phyloP scores from a whole-genome alignment of 2,329 filamentous ascomycete species.

The Aspergillus glaucus region DNA sequence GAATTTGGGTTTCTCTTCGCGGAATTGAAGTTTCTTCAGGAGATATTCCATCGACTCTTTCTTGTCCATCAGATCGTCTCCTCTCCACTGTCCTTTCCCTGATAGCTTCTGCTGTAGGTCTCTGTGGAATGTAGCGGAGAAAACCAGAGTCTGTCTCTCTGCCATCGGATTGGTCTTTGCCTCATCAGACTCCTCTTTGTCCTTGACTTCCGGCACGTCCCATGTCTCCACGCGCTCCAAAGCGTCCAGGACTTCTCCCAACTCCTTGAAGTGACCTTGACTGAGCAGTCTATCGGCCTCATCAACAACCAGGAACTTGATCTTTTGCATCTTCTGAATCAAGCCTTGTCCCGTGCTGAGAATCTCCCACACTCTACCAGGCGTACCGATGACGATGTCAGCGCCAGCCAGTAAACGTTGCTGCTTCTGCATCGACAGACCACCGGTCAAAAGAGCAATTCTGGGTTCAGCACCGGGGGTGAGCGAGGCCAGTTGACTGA shows the following conservation, averaged over 20 bases:
- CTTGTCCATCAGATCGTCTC: conserved; percentile 59
- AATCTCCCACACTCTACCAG: conserved; percentile 90
- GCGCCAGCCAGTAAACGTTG: conserved; percentile 75
- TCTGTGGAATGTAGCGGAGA: conserved; percentile 93
- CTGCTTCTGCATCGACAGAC: conserved; percentile 91
- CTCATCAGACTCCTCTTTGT: conserved; percentile 33
- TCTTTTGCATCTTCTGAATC: conserved; percentile 62
- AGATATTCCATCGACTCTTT: conserved; percentile 89
- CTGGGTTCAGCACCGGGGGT: conserved; percentile 54
- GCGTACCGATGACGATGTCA: conserved; percentile 89
- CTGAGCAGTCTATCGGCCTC: conserved; percentile 90
- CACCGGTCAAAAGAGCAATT: conserved; percentile 85
- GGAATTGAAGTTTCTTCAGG: conserved; percentile 81
- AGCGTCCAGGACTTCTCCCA: conserved; percentile 76
- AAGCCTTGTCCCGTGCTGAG: conserved; percentile 68
- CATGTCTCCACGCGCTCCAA: conserved; percentile 60
- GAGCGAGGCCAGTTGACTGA: conserved; percentile 65
- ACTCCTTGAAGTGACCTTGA: conserved; percentile 91
- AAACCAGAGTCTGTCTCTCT: conserved; percentile 78
- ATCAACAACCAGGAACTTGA: conserved; percentile 82
- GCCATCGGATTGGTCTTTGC: conserved; percentile 30
- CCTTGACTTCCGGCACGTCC: conserved; percentile 21
- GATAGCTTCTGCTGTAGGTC: conserved; percentile 84
- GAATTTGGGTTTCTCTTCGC: conserved; percentile 76
- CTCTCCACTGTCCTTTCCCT: conserved; percentile 59